These are phyloP conservation scores for Didymella keratinophila DNA, from an alignment of 2,329 filamentous ascomycete genomes.

Conservation along the genomic window DNA sequence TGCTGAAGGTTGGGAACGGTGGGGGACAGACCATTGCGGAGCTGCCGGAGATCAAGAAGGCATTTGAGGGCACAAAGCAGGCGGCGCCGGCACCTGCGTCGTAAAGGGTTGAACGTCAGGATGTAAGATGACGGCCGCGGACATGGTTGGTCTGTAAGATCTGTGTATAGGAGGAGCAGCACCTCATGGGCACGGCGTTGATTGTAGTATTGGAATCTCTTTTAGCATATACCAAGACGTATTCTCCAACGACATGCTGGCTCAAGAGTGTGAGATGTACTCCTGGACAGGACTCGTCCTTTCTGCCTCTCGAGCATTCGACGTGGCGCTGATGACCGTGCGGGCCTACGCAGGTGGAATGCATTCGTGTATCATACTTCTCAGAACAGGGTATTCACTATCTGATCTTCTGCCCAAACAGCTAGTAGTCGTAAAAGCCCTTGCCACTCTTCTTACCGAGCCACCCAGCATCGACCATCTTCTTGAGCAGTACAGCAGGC, in stretches of 20 bases:
- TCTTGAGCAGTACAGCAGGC: conserved; percentile 82
- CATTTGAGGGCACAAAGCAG: conserved; percentile 39
- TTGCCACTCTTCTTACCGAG: conserved; percentile 96
- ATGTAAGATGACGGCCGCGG: neutral
- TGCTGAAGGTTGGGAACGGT: conserved; percentile 70
- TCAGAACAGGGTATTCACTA: neutral
- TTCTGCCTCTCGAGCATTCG: neutral
- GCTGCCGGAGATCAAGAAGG: conserved; percentile 49
- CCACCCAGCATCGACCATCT: conserved; percentile 99
- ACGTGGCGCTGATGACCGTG: neutral
- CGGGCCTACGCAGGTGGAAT: neutral
- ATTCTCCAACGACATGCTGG: neutral
- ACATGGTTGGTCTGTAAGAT: conserved; percentile 9
- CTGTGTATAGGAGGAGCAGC: conserved; percentile 20
- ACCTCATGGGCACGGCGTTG: conserved; percentile 16
- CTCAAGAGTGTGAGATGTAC: too few relatives aligned
- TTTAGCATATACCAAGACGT: conserved; percentile 17
- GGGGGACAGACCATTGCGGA: conserved; percentile 46
- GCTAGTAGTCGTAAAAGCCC: conserved; percentile 88
- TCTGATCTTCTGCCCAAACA: neutral
- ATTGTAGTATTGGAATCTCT: conserved; percentile 9
- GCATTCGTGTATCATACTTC: neutral
- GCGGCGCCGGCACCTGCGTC: conserved; percentile 27
- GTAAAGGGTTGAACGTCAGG: conserved; percentile 10
- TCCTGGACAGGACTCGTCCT: neutral